Evolutionary conservation across 495 filamentous ascomycete species (phyloP), one percentile per base, ranked within the genome.

Genomic region (Astrocystis sublimbata): DNA sequence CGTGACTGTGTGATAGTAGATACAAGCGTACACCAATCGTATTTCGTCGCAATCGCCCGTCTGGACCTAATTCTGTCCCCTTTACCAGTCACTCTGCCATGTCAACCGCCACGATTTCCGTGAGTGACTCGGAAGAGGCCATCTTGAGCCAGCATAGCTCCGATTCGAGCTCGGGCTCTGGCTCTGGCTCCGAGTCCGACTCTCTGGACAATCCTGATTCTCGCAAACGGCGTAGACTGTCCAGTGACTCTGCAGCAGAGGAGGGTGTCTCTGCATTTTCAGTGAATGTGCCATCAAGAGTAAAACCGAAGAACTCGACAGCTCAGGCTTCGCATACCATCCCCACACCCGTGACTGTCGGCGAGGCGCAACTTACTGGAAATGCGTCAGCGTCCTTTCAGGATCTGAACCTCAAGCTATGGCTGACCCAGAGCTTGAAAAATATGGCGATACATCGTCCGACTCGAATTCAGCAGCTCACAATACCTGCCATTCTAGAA

Each of bases 361-460:
- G 65, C 55, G 60, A 66, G 41, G 59, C 61, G n/a, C 41, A 56
- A 30, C 28, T 68, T 42, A 36, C 54, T 10, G 78, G 74, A 30
- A 79, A 79, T 1, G 73, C 74, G 49, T 78, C 82, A 62, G 84
- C 85, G 5, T 91, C 83, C 21, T 98, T 98, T 68, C 83, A 88
- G 19, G 81, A 81, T 10, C 73, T 98, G 35, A 82, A 85, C 15
- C 85, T 98, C 2, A 81, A 87, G 43, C 92, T 89, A 74, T 98
- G 94, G 94, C 86, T 98, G 8, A 84, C 92, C n/a, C 84, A 86
- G 51, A 92, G 93, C 2, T 81, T 98, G 52, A 76, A 85, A 47
- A 87, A 89, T 51, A 90, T 98, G 90, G 89, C 91, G 26, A 96
- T 98, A 71, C 89, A 86, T 61, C 79, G 88, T 47, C 94, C 94